Evolutionary conservation across 1,139 yeast species (phyloP).

Genomic region (Debaryomyces sp.): DNA sequence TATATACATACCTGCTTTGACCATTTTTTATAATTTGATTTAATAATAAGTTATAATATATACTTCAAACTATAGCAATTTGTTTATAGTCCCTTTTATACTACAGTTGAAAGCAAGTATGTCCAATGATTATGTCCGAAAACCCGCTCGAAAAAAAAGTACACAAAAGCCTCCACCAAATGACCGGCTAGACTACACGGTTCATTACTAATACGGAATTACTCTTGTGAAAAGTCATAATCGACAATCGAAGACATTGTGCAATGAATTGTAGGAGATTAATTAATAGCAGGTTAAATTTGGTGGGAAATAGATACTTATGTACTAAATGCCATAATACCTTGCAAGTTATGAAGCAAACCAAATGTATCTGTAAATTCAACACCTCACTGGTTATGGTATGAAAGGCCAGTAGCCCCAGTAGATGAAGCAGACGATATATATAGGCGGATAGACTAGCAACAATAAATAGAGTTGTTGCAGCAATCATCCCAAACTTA

Average conservation of each 20-base stretch:
- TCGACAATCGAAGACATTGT: neutral
- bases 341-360: neutral
- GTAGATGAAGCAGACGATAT: neutral
- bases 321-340: neutral
- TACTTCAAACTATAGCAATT: neutral
- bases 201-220: constrained; percentile 1
- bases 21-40: constrained; percentile 24
- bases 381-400: neutral
- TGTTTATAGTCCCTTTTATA: neutral
- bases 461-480: neutral
- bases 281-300: neutral
- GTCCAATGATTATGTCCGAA: neutral
- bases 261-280: neutral
- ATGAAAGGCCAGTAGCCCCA: neutral
- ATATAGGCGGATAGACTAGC: neutral
- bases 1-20: constrained; percentile 37
- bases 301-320: neutral
- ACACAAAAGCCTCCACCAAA: neutral
- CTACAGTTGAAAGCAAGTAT: neutral
- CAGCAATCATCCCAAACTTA: too few relatives aligned
- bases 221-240: neutral
- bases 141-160: constrained; percentile 3
- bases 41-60: constrained; percentile 4
- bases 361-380: neutral
- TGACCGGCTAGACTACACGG: neutral